Conservation (phyloP, 73 alveolate species). For the Paramecium pentaurelia region DNA sequence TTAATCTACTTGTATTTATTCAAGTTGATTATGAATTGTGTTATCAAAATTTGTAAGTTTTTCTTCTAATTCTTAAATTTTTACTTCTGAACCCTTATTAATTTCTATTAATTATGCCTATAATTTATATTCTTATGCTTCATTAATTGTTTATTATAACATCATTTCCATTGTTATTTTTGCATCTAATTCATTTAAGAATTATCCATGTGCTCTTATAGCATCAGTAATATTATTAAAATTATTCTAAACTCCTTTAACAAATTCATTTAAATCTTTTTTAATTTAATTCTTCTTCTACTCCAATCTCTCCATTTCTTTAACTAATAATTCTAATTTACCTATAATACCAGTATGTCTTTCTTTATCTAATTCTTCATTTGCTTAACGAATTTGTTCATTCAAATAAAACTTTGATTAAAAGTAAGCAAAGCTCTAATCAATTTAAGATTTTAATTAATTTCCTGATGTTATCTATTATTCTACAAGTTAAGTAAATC, state of each 20-base stretch:
- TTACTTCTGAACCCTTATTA: background rate
- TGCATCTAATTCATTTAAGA: conserved; percentile 47
- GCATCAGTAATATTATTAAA: background rate
- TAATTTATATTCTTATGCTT: background rate
- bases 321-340: background rate
- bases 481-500: background rate
- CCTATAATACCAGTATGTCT: conserved; percentile 25
- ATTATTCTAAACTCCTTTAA: conserved; percentile 1
- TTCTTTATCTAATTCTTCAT: conserved; percentile 39
- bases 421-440: background rate
- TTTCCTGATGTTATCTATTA: background rate
- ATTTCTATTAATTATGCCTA: background rate
- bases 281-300: conserved; percentile 14
- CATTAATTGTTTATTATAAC: background rate
- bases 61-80: background rate
- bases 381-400: background rate
- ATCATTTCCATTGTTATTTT: conserved; percentile 4
- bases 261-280: background rate
- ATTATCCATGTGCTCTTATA: background rate
- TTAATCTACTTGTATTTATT: conserved; percentile 10
- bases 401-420: background rate
- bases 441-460: background rate
- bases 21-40: background rate
- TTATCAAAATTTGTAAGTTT: background rate
- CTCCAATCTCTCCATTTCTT: conserved; percentile 15